phyloP scores from a whole-genome alignment of 768 basidiomycete species.

The Hygrophorus russula region DNA sequence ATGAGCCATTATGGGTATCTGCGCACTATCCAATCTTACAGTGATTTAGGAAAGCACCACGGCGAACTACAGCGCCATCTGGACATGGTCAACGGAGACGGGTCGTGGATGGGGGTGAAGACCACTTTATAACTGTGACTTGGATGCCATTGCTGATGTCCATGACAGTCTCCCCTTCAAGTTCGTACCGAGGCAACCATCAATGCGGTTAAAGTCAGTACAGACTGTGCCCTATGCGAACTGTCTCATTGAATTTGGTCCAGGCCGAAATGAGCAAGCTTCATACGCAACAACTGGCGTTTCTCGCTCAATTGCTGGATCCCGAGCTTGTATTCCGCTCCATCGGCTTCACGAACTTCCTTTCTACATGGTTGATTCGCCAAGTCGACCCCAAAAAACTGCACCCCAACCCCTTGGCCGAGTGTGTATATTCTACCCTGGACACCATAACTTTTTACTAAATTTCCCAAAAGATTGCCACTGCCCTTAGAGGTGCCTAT shows the following conservation, averaged over 20 bases:
- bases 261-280: constrained; percentile 63
- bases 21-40: constrained; percentile 67
- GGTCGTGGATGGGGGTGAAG: constrained; percentile 70
- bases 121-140: not conserved
- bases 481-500: constrained; percentile 78
- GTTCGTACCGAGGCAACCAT: constrained; percentile 70
- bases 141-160: not conserved
- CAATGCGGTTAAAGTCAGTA: constrained; percentile 57
- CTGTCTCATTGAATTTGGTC: not conserved
- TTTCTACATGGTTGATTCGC: constrained; percentile 90
- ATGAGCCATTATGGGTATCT: constrained; percentile 86
- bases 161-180: constrained; percentile 52
- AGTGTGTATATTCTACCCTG: constrained; percentile 35
- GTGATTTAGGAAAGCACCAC: constrained; percentile 60
- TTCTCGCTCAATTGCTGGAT: constrained; percentile 77
- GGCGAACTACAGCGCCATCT: constrained; percentile 71
- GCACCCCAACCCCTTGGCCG: constrained; percentile 59
- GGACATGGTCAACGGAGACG: constrained; percentile 64
- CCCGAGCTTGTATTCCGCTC: constrained; percentile 73
- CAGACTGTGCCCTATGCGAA: not conserved
- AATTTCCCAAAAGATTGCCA: constrained; percentile 53
- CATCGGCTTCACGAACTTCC: constrained; percentile 78
- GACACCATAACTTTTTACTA: not conserved
- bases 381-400: constrained; percentile 71
- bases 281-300: constrained; percentile 65